Evolutionary conservation across 352 stramenopile genomes (phyloP), one percentile per base, ranked within the genome.

Genomic region (Phytopythium boreale): DNA sequence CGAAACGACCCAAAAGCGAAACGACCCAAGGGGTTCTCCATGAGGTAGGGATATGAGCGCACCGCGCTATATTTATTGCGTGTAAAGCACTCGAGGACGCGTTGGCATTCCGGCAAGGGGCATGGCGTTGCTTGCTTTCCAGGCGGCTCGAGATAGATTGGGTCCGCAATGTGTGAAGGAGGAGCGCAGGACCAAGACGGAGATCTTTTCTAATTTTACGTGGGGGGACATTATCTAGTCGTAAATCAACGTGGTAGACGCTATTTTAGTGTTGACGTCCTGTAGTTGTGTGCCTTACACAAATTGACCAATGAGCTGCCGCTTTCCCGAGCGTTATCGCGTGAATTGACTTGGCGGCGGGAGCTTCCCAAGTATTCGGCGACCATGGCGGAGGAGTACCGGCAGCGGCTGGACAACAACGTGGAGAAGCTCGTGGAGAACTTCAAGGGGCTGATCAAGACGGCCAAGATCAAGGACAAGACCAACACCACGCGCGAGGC

Each of bases 341-440:
- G 29, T 34, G 29, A 34, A 34, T 34, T 34, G 29, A 34, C 4
- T n/a, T n/a, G n/a, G n/a, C n/a, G n/a, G n/a, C n/a, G n/a, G n/a
- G 43, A 50, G 12, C 12, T 8, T 11, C 17, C 43, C 4, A 39
- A 39, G 34, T 39, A 6, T 58, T 36, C 59, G 43, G 31, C 20
- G 37, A 77, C 9, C 24, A 93, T 94, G 85, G 83, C 85, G 69
- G 85, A 94, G 64, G 85, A 94, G 62, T 94, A 92, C 51, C 82
- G 85, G 39, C 85, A 92, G 80, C 83, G 85, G 41, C 73, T 94
- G 29, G 85, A 94, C 67, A 94, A 92, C 70, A 94, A 92, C 64
- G 85, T 92, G 57, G 85, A 94, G 79, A 92, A 92, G 81, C 75
- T 94, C 59, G 82, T 94, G 62, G 85, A 94, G 75, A 94, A 94